phyloP scores from a whole-genome alignment of 176 grass and related monocot genomes.

The Eremochloa ophiuroides region DNA sequence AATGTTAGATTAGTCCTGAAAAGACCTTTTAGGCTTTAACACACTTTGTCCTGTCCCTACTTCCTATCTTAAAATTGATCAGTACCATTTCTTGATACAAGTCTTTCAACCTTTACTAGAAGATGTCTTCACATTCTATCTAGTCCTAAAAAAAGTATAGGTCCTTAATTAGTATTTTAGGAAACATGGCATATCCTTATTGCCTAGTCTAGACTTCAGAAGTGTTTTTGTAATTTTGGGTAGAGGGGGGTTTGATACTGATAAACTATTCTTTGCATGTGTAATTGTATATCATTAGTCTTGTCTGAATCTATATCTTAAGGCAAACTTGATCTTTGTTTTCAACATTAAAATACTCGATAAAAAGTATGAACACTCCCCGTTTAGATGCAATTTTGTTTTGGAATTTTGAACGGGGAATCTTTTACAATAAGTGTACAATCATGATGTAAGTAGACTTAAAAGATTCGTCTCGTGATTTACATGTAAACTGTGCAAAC shows the following conservation, averaged over 20 bases:
- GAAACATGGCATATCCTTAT: neutral
- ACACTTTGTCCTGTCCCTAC: neutral
- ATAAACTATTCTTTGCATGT: neutral
- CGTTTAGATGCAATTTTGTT: too few relatives aligned
- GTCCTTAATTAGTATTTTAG: constrained; percentile 3
- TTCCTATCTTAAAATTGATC: constrained; percentile 8
- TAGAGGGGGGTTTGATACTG: too few relatives aligned
- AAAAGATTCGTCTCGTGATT: too few relatives aligned
- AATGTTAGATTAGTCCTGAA: neutral
- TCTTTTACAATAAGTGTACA: too few relatives aligned
- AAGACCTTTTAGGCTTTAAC: neutral
- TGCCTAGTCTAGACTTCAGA: neutral
- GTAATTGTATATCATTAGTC: neutral
- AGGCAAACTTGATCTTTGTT: neutral
- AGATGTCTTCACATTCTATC: neutral
- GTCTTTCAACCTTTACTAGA: constrained; percentile 10
- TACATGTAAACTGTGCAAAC: too few relatives aligned
- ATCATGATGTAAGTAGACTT: too few relatives aligned
- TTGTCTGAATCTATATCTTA: neutral
- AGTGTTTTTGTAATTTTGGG: too few relatives aligned
- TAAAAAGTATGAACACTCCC: neutral
- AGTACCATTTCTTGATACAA: neutral
- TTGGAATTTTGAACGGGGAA: too few relatives aligned
- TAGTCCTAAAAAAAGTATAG: neutral
- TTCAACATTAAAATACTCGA: neutral